phyloP scores from a whole-genome alignment of 2,329 filamentous ascomycete species.

The Geosmithia putterillii region DNA sequence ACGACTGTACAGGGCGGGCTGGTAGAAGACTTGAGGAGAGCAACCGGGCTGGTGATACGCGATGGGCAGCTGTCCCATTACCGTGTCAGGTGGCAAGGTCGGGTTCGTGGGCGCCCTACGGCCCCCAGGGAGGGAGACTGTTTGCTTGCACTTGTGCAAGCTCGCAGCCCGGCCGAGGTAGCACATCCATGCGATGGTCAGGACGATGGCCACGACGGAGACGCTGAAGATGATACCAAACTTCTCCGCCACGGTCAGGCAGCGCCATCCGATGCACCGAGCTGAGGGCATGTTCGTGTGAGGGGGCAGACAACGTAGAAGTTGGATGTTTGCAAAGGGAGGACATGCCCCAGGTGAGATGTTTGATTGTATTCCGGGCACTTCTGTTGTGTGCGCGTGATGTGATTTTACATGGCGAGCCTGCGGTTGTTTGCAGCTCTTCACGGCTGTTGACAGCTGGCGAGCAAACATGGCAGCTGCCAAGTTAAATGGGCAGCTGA shows the following conservation, averaged over 20 bases:
- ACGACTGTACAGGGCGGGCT: conserved; percentile 7
- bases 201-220: conserved; percentile 12
- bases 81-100: background rate
- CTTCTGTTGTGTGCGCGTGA: no score
- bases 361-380: no score
- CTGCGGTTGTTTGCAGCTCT: no score
- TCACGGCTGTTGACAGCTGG: background rate
- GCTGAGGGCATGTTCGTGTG: background rate
- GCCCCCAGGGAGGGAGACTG: conserved; percentile 5
- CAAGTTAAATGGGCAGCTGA: background rate
- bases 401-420: no score
- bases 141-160: conserved; percentile 2
- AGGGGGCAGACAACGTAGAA: background rate
- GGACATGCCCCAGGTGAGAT: no score
- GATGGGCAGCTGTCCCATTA: conserved; percentile 7
- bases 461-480: background rate
- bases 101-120: conserved; percentile 3
- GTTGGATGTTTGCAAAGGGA: background rate
- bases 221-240: conserved; percentile 26
- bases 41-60: conserved; percentile 6
- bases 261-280: conserved; percentile 22
- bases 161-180: conserved; percentile 14
- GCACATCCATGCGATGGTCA: conserved; percentile 20
- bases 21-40: conserved; percentile 6
- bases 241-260: conserved; percentile 21